Conservation (phyloP, 345 rosid species). For the Hibiscus mutabilis region DNA sequence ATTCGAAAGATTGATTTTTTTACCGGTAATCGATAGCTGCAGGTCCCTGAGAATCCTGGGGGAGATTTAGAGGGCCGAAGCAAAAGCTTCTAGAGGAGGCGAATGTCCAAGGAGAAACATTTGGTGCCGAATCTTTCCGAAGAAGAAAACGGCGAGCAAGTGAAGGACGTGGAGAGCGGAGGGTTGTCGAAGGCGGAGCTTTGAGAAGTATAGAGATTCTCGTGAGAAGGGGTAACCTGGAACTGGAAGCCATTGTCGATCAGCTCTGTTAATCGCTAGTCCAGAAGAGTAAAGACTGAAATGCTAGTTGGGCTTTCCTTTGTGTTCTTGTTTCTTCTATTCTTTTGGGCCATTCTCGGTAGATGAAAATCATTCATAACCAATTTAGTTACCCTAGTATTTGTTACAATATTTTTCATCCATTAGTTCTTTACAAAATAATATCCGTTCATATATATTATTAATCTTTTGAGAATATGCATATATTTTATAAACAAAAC, state of each 20-base stretch:
- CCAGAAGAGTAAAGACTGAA: background rate
- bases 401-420: no score
- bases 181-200: constrained; percentile 13
- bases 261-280: background rate
- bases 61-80: constrained; percentile 24
- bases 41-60: constrained; percentile 30
- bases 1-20: background rate
- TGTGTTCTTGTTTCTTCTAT: background rate
- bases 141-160: constrained; percentile 7
- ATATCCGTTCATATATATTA: no score
- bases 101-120: constrained; percentile 3
- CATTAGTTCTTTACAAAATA: no score
- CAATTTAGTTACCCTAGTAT: no score
- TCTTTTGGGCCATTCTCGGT: background rate
- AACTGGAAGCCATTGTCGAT: constrained; percentile 37
- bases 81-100: constrained; percentile 42
- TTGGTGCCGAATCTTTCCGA: constrained; percentile 4
- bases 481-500: no score
- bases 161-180: constrained; percentile 14
- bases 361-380: no score
- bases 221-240: constrained; percentile 30
- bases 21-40: constrained; percentile 48
- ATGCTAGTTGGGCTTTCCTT: background rate
- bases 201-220: constrained; percentile 31
- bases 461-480: no score